These are phyloP conservation scores for Aspergillus sp. DNA, from an alignment of 2,329 filamentous ascomycete species.

Conservation along the genomic window DNA sequence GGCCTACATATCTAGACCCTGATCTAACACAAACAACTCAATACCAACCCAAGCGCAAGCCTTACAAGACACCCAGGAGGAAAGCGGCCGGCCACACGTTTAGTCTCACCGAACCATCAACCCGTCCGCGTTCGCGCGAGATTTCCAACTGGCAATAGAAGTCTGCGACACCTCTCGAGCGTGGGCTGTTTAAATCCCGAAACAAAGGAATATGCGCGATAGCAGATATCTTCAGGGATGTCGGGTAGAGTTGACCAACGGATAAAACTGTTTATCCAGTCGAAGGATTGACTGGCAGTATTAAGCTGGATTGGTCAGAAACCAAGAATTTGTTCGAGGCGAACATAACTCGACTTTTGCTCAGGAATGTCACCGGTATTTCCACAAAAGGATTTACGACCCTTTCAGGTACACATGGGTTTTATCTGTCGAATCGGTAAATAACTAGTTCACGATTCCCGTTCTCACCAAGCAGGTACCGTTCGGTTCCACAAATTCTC, in stretches of 20 bases:
- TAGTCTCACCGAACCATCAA: conserved; percentile 21
- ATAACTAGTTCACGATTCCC: conserved; percentile 52
- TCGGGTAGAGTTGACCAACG: conserved; percentile 68
- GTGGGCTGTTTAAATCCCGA: conserved; percentile 50
- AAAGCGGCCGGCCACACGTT: neutral
- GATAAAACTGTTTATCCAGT: conserved; percentile 58
- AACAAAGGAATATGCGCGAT: conserved; percentile 67
- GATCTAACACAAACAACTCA: no score
- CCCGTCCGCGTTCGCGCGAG: conserved; percentile 66
- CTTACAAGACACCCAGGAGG: neutral
- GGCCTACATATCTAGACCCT: no score
- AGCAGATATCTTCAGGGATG: conserved; percentile 64
- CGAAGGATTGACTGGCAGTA: neutral
- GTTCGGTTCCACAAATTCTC: conserved; percentile 59
- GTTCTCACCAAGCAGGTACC: conserved; percentile 64
- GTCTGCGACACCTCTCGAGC: conserved; percentile 61
- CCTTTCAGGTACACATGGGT: neutral
- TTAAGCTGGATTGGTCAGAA: neutral
- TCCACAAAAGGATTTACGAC: neutral
- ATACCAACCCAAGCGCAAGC: neutral
- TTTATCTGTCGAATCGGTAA: conserved; percentile 48
- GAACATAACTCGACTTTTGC: neutral
- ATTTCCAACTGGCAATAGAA: conserved; percentile 70
- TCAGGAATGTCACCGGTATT: neutral
- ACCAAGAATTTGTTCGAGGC: neutral